Percentiles rank a stretch among this genome's conserved stretches.
Conservation (phyloP, 108 stramenopile species). For the Skeletonema tropicum region DNA sequence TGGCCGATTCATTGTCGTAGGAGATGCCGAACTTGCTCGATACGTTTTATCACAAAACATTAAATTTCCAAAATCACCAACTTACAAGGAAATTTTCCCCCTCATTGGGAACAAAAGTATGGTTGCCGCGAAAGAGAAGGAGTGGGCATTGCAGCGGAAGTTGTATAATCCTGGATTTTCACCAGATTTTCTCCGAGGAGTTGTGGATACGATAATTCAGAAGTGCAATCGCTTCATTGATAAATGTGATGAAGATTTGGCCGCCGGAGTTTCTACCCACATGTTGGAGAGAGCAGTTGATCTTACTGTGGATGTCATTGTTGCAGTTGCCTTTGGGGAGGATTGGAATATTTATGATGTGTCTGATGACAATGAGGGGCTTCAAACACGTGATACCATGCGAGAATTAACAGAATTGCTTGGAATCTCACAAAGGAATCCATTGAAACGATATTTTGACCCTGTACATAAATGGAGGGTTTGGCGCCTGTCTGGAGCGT, state of each 20-base stretch:
- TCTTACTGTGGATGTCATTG: constrained; percentile 44
- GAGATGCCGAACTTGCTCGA: constrained; percentile 33
- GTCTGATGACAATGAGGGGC: constrained; percentile 2
- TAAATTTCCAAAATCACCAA: constrained; percentile 28
- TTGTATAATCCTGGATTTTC: constrained; percentile 41
- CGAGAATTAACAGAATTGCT: constrained; percentile 24
- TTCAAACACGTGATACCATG: constrained; percentile 24
- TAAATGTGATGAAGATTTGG: constrained; percentile 25
- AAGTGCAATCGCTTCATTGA: constrained; percentile 40
- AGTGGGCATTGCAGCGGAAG: constrained; percentile 32
- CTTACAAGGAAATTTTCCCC: constrained; percentile 11
- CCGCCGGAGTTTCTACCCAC: constrained; percentile 17
- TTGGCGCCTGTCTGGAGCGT: constrained; percentile 23
- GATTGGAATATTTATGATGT: constrained; percentile 32
- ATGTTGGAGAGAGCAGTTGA: constrained; percentile 26
- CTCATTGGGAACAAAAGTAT: constrained; percentile 32
- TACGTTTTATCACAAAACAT: constrained; percentile 11
- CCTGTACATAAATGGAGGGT: constrained; percentile 19
- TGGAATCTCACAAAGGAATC: constrained; percentile 29
- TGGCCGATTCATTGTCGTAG: constrained; percentile 31
- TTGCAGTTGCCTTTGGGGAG: constrained; percentile 44
- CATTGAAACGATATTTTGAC: constrained; percentile 20
- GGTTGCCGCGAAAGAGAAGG: constrained; percentile 24
- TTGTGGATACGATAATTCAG: constrained; percentile 23
- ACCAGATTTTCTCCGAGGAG: constrained; percentile 25